Percentiles rank a stretch among this genome's conserved stretches.
phyloP scores from a whole-genome alignment of 306 rosid species.

The Cyamopsis tetragonoloba region DNA sequence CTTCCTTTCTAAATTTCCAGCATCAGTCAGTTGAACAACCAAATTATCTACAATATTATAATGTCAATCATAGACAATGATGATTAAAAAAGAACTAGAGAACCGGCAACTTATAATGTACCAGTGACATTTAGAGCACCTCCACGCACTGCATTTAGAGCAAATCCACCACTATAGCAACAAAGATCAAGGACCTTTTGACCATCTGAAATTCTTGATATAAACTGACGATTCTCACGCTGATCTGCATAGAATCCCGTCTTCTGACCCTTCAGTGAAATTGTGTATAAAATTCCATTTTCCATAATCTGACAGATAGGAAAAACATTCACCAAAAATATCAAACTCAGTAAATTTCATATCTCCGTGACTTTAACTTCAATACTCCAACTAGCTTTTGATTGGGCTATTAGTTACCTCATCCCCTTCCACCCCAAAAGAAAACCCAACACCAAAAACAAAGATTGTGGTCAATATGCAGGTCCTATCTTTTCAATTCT shows the following conservation, averaged over 20 bases:
- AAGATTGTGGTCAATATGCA: not conserved
- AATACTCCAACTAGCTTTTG: not conserved
- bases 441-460: not conserved
- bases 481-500: not conserved
- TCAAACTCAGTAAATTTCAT: constrained; percentile 3
- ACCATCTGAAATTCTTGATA: constrained; percentile 68
- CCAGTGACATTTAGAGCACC: constrained; percentile 85
- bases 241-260: constrained; percentile 98
- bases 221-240: constrained; percentile 76
- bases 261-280: constrained; percentile 90
- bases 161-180: constrained; percentile 94
- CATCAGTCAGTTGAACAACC: constrained; percentile 6
- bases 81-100: not conserved
- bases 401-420: not conserved
- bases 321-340: constrained; percentile 15
- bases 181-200: constrained; percentile 84
- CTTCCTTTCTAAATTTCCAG: constrained; percentile 18
- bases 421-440: not conserved
- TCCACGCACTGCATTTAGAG: constrained; percentile 74
- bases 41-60: not conserved
- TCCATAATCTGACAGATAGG: constrained; percentile 55
- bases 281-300: constrained; percentile 65
- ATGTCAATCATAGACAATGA: constrained; percentile 3
- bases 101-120: constrained; percentile 26
- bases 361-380: constrained; percentile 10